Base-by-base conservation (phyloP, 176 grass and related monocot species). In the Aegilops bicornis region DNA sequence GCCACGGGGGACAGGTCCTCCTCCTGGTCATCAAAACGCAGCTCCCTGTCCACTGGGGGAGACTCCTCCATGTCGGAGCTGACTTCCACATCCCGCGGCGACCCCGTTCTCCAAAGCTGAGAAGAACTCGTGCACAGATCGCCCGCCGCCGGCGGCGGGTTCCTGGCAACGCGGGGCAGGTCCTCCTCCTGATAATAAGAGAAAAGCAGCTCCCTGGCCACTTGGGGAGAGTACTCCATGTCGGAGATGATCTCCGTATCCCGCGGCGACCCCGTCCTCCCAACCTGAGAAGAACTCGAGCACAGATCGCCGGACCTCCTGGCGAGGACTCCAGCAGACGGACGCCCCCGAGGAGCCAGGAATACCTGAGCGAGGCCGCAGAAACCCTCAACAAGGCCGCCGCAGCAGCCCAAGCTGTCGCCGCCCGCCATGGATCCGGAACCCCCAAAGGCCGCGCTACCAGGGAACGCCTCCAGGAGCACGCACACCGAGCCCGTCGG, bases 381-480 rank as follows among this genome's bases (percentile, higher is more conserved):
- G 39, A 48, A 8, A 2, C 40, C 72, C 24, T 50, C 7, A 10
- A 76, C 3, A 75, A 75, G 72, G n/a, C 42, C 42, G 3, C 42
- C 72, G 3, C 42, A 75, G 72, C 13, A 45, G 14, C 72, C 42
- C 0, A 75, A 50, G 42, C 13, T 50, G 42, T 2, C 24, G 72
- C 25, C 19, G 72, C 42, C 42, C 23, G 72, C 42, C 72, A 75
- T 75, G 42, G 72, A 75, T 75, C 72, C 72, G 42, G 42, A 50
- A 30, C 23, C 23, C 40, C 40, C 6, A 7, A 16, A 27, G 71
- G 3, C 3, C 42, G 24, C 24, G 42, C 72, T 30, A 30, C 72
- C 72, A 4, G 16, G 72, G 9, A 50, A 30, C 72, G 24, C 14
- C 23, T 17, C 72, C 71, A 13, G 66, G 69, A 72, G 10, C 7